phyloP scores from a whole-genome alignment of 2,329 filamentous ascomycete species.

The Didymella segeticola region DNA sequence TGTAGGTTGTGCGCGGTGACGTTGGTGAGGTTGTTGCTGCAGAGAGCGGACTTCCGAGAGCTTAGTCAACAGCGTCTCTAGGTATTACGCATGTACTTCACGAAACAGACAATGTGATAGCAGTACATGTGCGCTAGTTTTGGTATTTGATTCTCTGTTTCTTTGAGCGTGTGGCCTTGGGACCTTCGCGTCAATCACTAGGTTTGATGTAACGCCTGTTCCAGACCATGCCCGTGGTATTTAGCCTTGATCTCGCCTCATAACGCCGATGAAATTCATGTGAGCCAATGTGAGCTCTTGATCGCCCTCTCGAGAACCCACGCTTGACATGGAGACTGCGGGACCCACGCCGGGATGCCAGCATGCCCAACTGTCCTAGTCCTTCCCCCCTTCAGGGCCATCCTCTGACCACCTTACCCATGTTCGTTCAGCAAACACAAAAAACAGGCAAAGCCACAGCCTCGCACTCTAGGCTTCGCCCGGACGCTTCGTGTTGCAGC shows the following conservation, averaged over 20 bases:
- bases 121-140: background rate
- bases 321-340: background rate
- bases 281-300: background rate
- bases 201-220: slow-evolving; percentile 18
- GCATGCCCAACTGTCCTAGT: background rate
- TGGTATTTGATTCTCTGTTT: background rate
- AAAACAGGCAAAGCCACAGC: slow-evolving; percentile 9
- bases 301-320: background rate
- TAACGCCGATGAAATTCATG: slow-evolving; percentile 23
- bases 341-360: background rate
- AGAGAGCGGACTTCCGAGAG: slow-evolving; percentile 28
- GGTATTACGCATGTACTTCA: too few relatives aligned
- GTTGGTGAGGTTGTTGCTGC: slow-evolving; percentile 15
- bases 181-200: slow-evolving; percentile 7
- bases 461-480: slow-evolving; percentile 58
- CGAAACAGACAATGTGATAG: background rate
- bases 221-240: slow-evolving; percentile 33
- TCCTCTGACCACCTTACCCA: background rate
- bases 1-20: slow-evolving; percentile 3
- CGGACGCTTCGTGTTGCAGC: slow-evolving; percentile 88
- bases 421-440: slow-evolving; percentile 3
- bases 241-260: slow-evolving; percentile 14
- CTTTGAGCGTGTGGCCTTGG: background rate
- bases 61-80: too few relatives aligned
- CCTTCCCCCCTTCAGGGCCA: background rate